Conservation (phyloP, 73 alveolate genomes). For the Paramecium octaurelia region DNA sequence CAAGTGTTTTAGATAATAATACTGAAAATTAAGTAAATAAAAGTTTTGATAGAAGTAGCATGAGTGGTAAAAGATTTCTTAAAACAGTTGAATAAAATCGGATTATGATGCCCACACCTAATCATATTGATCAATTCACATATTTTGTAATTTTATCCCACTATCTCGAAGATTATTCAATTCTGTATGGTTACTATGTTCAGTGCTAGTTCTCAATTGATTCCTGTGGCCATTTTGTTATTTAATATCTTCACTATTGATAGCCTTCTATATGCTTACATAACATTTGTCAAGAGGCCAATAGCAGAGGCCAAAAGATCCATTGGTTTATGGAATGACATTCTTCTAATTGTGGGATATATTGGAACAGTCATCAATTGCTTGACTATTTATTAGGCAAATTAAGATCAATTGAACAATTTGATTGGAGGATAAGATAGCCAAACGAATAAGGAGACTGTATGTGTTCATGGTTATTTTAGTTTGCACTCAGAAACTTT, state of each 20-base stretch:
- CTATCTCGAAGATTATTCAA: background rate
- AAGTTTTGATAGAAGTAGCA: background rate
- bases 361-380: background rate
- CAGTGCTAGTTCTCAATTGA: constrained; percentile 26
- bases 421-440: background rate
- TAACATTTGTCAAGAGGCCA: background rate
- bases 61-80: background rate
- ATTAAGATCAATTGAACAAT: background rate
- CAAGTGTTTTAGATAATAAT: background rate
- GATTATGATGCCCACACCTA: background rate
- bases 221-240: background rate
- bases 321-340: constrained; percentile 1
- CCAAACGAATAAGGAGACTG: background rate
- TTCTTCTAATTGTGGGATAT: background rate
- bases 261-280: background rate
- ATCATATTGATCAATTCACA: background rate
- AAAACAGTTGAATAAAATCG: background rate
- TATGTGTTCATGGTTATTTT: background rate
- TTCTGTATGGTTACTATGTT: constrained; percentile 10
- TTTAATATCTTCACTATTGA: background rate
- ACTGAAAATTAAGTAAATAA: background rate
- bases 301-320: constrained; percentile 2
- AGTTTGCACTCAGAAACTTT: background rate
- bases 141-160: background rate
- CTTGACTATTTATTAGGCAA: background rate